phyloP scores from a whole-genome alignment of 495 filamentous ascomycete genomes.

The Hypoxylon subgilvum region DNA sequence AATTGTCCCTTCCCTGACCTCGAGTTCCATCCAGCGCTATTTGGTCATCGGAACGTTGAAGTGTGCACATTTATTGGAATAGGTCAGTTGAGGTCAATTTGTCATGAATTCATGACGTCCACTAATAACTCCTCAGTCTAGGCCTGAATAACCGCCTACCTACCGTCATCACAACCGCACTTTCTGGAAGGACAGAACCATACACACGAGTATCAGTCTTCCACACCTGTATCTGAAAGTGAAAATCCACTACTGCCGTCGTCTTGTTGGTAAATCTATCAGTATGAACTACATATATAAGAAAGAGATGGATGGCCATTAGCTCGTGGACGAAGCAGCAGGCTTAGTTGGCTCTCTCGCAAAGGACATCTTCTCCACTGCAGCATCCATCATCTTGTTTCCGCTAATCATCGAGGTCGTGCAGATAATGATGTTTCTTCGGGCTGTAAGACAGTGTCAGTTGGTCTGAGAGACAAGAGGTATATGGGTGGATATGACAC shows the following conservation, averaged over 20 bases:
- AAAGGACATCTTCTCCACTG: conserved; percentile 76
- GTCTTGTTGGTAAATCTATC: background rate
- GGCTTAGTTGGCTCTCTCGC: conserved; percentile 47
- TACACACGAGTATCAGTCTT: no score
- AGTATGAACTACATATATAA: no score
- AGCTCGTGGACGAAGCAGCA: conserved; percentile 7
- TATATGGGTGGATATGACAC: conserved; percentile 14
- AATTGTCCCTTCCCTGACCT: no score
- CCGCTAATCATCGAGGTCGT: conserved; percentile 92
- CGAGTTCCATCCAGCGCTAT: no score
- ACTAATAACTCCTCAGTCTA: conserved; percentile 23
- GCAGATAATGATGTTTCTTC: conserved; percentile 85
- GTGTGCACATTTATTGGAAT: background rate
- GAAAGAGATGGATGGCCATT: background rate
- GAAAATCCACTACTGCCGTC: background rate
- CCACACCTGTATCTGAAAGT: no score
- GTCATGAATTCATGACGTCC: conserved; percentile 12
- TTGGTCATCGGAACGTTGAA: no score
- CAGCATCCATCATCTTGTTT: conserved; percentile 85
- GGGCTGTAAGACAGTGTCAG: conserved; percentile 47
- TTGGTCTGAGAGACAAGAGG: conserved; percentile 10
- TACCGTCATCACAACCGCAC: no score
- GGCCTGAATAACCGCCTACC: conserved; percentile 2
- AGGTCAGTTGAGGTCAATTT: background rate
- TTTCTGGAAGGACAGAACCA: no score